Conservation (phyloP, 805 yeast species). For the Phaffomyces thermotolerans region DNA sequence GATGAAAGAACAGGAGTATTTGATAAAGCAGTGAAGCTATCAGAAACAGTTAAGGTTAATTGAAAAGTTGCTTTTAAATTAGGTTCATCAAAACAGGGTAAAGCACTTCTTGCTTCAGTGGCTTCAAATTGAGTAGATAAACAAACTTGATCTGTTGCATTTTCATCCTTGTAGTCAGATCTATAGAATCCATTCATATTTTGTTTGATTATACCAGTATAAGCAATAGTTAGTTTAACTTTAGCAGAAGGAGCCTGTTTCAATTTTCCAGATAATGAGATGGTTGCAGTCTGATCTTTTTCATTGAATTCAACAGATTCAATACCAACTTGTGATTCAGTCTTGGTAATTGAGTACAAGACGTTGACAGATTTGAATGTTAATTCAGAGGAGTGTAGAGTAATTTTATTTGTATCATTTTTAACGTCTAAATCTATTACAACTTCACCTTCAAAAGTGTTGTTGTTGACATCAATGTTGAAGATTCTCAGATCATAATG, state of each 20-base stretch:
- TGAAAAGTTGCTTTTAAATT: conserved; percentile 69
- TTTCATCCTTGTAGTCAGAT: conserved; percentile 49
- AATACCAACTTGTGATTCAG: conserved; percentile 16
- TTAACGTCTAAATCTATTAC: conserved; percentile 46
- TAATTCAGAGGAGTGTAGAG: conserved; percentile 56
- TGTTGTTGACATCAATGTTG: conserved; percentile 51
- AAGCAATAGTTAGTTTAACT: conserved; percentile 40
- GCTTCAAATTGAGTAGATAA: conserved; percentile 84
- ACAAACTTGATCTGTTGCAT: conserved; percentile 61
- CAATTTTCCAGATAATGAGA: conserved; percentile 43
- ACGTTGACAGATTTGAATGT: conserved; percentile 41
- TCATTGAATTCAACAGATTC: conserved; percentile 35
- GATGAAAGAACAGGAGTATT: conserved; percentile 59
- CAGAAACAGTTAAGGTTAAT: conserved; percentile 50
- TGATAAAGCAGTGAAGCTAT: conserved; percentile 50
- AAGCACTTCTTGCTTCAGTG: conserved; percentile 76
- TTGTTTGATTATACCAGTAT: conserved; percentile 55
- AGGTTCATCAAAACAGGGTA: conserved; percentile 84
- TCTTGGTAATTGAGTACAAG: conserved; percentile 29
- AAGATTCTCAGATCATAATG: conserved; percentile 59
- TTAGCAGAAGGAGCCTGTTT: conserved; percentile 28
- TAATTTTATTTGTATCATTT: conserved; percentile 38
- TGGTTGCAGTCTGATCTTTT: conserved; percentile 54
- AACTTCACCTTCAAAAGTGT: conserved; percentile 51
- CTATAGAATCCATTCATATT: conserved; percentile 80